Base-by-base conservation (phyloP, 768 basidiomycete species). In the Epithele typhae region DNA sequence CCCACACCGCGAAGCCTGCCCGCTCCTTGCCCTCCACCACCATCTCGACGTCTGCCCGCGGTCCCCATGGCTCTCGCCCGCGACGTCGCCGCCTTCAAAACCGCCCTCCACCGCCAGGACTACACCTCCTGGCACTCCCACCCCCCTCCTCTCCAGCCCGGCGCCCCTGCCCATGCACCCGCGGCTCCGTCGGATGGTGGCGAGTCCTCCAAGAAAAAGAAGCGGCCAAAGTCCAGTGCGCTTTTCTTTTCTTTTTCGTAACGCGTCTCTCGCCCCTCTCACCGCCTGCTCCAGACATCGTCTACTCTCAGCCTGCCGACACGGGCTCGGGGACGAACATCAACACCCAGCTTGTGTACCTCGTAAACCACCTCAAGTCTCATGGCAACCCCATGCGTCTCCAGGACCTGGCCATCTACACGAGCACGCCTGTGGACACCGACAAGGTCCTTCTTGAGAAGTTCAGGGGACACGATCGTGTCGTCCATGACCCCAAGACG, bases 231-330 rank as follows among this genome's bases (percentile, higher is more conserved):
- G 65, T 67, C 77, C 45, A 84, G 83, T 79, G 68, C 57, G 77
- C 67, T 55, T 56, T 38, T 40, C 38, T 38, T 51, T 37, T 45
- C 40, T 47, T 25, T 48, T 53, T 55, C 51, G 54, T 47, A 59
- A 45, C 51, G 45, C 44, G 37, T 57, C 33, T 45, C 38, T 27
- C 40, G 43, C 51, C 46, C 51, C 46, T 50, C 59, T 54, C 49
- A 53, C 53, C 41, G 41, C 19, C 32, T 27, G 36, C 23, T 57
- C 34, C 59, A 87, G 87, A 79, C 68, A 70, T 88, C 54, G 86
- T 89, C 14, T 90, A 83, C 63, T 89, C 91, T 11, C 91, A 93
- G 63, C 89, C 92, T 14, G 83, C 84, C n/a, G 82, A 92, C 60
- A 89, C 85, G 1, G 87, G 87, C 5, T 79, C 82, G 14, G 89